Evolutionary conservation across 106 monocot species (phyloP).

Genomic region (Dioscorea zingiberensis): DNA sequence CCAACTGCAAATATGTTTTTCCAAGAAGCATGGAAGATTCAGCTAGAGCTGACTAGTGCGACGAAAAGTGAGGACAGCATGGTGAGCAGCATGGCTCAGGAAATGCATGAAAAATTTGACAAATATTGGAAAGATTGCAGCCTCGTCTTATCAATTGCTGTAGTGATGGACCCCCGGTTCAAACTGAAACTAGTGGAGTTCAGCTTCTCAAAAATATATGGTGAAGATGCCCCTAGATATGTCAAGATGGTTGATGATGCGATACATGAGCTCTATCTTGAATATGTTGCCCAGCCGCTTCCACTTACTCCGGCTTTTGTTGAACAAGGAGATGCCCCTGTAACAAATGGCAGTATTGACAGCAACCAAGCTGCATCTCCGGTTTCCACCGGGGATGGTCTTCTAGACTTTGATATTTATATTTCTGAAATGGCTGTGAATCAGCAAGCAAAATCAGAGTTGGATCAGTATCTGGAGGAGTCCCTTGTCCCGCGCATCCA

Average conservation of each 20-base stretch:
- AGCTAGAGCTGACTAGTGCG: conserved; percentile 56
- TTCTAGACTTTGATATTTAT: conserved; percentile 81
- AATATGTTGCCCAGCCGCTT: conserved; percentile 62
- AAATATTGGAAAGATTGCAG: conserved; percentile 93
- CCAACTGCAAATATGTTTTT: conserved; percentile 86
- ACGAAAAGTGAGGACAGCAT: conserved; percentile 33
- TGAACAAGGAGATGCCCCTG: conserved; percentile 32
- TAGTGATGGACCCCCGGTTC: conserved; percentile 96
- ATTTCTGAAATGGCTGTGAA: conserved; percentile 56
- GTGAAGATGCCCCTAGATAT: conserved; percentile 66
- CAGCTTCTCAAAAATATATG: conserved; percentile 81
- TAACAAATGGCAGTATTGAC: conserved; percentile 11
- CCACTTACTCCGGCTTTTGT: conserved; percentile 47
- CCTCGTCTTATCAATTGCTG: conserved; percentile 76
- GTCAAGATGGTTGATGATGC: conserved; percentile 62
- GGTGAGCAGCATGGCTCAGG: conserved; percentile 42
- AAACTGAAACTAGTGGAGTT: conserved; percentile 97
- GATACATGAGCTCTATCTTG: conserved; percentile 68
- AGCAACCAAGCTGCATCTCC: conserved; percentile 1
- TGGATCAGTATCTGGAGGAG: conserved; percentile 90
- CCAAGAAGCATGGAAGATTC: conserved; percentile 92
- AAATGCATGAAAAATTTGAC: conserved; percentile 90
- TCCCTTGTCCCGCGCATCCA: conserved; percentile 61
- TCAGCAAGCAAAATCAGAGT: conserved; percentile 58
- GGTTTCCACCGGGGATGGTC: conserved; percentile 25